Evolutionary conservation across 768 basidiomycete genomes (phyloP).

Genomic region (Lactifluus volemus): DNA sequence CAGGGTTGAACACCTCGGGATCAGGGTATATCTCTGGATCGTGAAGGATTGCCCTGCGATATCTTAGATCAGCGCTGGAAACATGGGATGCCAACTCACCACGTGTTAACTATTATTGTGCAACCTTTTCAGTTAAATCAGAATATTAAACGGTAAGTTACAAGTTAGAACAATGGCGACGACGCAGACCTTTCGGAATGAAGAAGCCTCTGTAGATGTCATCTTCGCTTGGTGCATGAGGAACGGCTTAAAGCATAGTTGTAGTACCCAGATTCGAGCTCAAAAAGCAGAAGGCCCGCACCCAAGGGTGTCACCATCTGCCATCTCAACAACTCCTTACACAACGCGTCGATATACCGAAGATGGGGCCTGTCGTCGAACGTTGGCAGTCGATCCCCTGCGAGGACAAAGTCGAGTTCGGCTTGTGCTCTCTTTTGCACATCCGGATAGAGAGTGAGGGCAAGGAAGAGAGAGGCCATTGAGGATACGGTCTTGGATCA

Average conservation of each 20-base stretch:
- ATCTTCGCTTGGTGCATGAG: slow-evolving; percentile 20
- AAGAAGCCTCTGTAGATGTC: slow-evolving; percentile 7
- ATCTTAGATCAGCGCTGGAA: neutral
- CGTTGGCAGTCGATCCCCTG: slow-evolving; percentile 43
- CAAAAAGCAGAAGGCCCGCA: slow-evolving; percentile 16
- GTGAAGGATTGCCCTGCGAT: slow-evolving; percentile 10
- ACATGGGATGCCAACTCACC: neutral
- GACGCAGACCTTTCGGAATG: slow-evolving; percentile 6
- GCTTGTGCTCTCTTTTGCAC: slow-evolving; percentile 40
- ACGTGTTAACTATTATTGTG: slow-evolving; percentile 1
- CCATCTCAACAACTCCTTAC: slow-evolving; percentile 47
- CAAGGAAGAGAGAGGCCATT: slow-evolving; percentile 22
- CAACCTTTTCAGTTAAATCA: neutral
- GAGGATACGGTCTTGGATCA: slow-evolving; percentile 16
- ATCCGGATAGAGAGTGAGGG: slow-evolving; percentile 18
- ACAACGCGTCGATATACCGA: slow-evolving; percentile 45
- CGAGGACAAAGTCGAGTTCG: slow-evolving; percentile 46
- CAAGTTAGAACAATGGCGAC: no score
- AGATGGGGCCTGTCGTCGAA: slow-evolving; percentile 35
- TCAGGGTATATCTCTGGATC: slow-evolving; percentile 11
- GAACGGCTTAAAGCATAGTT: slow-evolving; percentile 33
- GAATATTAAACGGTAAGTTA: neutral
- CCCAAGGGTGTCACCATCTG: slow-evolving; percentile 43
- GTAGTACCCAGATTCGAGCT: no score
- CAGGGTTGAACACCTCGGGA: slow-evolving; percentile 15